These are phyloP conservation scores for Peniophora sp. DNA, from an alignment of 1,284 basidiomycete species.

Conservation along the genomic window DNA sequence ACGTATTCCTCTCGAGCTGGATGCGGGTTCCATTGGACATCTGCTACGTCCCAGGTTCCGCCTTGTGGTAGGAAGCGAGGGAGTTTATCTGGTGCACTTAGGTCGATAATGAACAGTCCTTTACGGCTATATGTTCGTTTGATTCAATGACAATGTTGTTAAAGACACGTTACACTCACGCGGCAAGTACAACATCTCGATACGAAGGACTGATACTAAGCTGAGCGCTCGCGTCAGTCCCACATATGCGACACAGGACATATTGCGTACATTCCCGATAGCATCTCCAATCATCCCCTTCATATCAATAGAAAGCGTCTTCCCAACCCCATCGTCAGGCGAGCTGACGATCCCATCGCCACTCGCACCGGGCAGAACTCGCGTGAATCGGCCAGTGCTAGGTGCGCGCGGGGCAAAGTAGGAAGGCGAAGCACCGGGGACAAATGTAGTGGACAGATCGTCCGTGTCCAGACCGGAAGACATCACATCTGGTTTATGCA, in stretches of 20 bases:
- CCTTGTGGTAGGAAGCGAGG: conserved; percentile 90
- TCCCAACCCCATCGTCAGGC: conserved; percentile 39
- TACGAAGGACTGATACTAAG: conserved; percentile 79
- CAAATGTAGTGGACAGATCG: conserved; percentile 9
- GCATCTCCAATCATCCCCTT: conserved; percentile 72
- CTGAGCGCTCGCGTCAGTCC: conserved; percentile 25
- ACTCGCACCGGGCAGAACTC: neutral
- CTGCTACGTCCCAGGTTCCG: conserved; percentile 95
- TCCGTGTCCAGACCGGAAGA: conserved; percentile 4
- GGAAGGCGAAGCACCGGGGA: conserved; percentile 2
- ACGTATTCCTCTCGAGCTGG: conserved; percentile 80
- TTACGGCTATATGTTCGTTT: conserved; percentile 51
- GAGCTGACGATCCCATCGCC: conserved; percentile 3
- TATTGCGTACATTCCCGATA: conserved; percentile 63
- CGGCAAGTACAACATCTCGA: conserved; percentile 73
- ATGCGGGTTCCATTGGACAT: conserved; percentile 97
- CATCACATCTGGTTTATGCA: conserved; percentile 4
- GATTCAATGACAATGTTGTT: neutral
- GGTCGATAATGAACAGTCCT: conserved; percentile 94
- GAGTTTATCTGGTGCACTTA: conserved; percentile 80
- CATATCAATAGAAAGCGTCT: conserved; percentile 68
- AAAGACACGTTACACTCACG: conserved; percentile 48
- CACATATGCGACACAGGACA: neutral
- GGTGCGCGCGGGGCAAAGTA: conserved; percentile 1
- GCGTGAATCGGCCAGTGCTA: neutral